These are phyloP conservation scores for Fermentozyma sake DNA, from an alignment of 1,139 yeast genomes.

Conservation along the genomic window DNA sequence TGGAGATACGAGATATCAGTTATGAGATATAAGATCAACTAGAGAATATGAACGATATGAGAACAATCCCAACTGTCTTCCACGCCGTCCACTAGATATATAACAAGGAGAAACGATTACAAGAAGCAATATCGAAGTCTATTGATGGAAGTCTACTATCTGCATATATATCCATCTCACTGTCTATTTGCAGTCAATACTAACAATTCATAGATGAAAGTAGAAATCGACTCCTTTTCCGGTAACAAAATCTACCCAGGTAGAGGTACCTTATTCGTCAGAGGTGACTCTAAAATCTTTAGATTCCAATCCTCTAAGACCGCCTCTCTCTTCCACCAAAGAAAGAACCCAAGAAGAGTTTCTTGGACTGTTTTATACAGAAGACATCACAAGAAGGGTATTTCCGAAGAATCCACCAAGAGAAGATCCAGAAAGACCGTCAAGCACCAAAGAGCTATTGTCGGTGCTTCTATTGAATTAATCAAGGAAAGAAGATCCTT, in stretches of 20 bases:
- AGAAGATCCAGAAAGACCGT: slow-evolving; percentile 97
- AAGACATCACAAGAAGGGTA: slow-evolving; percentile 99
- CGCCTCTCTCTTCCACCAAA: slow-evolving; percentile 97
- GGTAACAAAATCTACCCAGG: slow-evolving; percentile 99
- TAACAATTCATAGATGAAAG: slow-evolving; percentile 66
- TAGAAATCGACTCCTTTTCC: slow-evolving; percentile 99
- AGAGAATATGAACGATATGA: too few relatives aligned
- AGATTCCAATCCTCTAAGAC: slow-evolving; percentile 98
- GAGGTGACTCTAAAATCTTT: slow-evolving; percentile 99
- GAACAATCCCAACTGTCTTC: too few relatives aligned
- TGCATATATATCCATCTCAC: too few relatives aligned
- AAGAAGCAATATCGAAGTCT: too few relatives aligned
- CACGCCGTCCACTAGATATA: too few relatives aligned
- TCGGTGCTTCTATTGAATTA: slow-evolving; percentile 98
- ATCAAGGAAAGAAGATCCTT: slow-evolving; percentile 96
- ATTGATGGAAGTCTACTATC: too few relatives aligned
- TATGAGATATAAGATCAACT: too few relatives aligned
- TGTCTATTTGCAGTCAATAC: slow-evolving; percentile 11
- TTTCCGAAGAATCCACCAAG: slow-evolving; percentile 96
- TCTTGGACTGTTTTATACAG: slow-evolving; percentile 99
- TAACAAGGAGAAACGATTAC: too few relatives aligned
- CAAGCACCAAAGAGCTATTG: slow-evolving; percentile 98
- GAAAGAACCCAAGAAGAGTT: slow-evolving; percentile 99
- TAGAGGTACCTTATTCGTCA: slow-evolving; percentile 98
- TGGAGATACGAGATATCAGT: too few relatives aligned